Base-by-base conservation (phyloP, 2,329 filamentous ascomycete species). In the Microdochium paspali region DNA sequence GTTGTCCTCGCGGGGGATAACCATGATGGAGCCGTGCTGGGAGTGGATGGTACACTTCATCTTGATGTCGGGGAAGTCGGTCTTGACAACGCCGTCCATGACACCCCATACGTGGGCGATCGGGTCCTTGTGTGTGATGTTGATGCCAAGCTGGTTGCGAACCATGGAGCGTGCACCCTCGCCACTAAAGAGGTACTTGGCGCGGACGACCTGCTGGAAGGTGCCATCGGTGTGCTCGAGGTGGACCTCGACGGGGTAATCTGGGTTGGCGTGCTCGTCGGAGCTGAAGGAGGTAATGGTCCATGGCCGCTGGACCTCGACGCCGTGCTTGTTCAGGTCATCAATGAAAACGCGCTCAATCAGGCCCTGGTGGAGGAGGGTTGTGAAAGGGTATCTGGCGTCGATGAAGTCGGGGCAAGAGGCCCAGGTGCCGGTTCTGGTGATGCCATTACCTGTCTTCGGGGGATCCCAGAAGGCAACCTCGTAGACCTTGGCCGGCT, bases 321-420 rank as follows among this genome's bases (percentile, higher is more conserved):
- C 73, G 9, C 74, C 77, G 53, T 84, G 79, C 61, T 80, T 79
- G 48, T 75, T 68, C 7, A 88, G 64, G 59, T 88, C 82, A 10
- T 70, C 69, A 50, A 87, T 81, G 53, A 88, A 81, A 35, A 85
- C 80, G 13, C 80, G 73, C 65, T 88, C 84, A 49, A 87, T 87
- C 52, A 79, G 65, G 5, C 84, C 85, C 60, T 88, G 84, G 57
- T 88, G 84, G 12, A 88, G 66, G 2, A 85, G 74, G 1, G 84
- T 82, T 45, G 83, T 85, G 57, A 85, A 85, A 4, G 81, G 82
- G 54, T 84, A 87, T 45, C 84, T 73, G 13, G 83, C 82, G 47
- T 85, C 81, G 49, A 87, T 84, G 65, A 95, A 95, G 54, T 79
- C 82, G 1, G 90, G 90, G 66, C 90, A 96, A 61, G 85, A 90